Evolutionary conservation across 2,329 filamentous ascomycete genomes (phyloP).

Genomic region (Metarhizium humberi): DNA sequence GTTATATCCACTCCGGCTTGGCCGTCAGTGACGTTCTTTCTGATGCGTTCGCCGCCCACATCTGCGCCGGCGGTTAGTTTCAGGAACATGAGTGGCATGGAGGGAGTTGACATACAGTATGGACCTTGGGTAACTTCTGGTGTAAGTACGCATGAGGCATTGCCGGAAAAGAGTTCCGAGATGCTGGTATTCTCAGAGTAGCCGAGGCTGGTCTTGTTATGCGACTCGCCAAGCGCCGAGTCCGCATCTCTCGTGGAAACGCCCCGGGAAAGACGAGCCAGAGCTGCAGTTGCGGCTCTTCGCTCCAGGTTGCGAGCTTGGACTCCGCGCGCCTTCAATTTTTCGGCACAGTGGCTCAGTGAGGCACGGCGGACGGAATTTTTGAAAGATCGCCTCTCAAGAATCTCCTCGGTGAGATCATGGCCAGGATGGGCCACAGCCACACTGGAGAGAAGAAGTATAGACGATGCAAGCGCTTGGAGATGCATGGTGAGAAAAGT

Average conservation of each 20-base stretch:
- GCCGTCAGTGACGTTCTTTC: conserved; percentile 29
- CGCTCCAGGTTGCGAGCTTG: conserved; percentile 33
- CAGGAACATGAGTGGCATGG: neutral
- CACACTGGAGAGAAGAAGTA: neutral
- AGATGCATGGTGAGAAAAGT: neutral
- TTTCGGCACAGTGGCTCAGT: conserved; percentile 35
- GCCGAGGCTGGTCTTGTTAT: conserved; percentile 26
- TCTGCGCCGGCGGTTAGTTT: neutral
- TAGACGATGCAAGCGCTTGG: neutral
- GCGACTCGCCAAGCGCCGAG: conserved; percentile 20
- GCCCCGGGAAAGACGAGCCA: conserved; percentile 29
- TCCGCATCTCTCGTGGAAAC: conserved; percentile 23
- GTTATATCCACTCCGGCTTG: conserved; percentile 28
- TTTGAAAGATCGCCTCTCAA: conserved; percentile 36
- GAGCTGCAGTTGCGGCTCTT: conserved; percentile 29
- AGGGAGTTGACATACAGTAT: conserved; percentile 19
- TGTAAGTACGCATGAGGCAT: conserved; percentile 35
- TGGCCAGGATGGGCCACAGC: conserved; percentile 37
- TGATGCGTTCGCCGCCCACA: conserved; percentile 23
- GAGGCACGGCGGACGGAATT: conserved; percentile 27
- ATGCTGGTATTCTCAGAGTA: conserved; percentile 21
- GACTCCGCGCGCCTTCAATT: conserved; percentile 37
- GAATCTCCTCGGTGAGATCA: conserved; percentile 36
- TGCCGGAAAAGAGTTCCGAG: conserved; percentile 26
- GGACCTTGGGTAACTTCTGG: conserved; percentile 43